Evolutionary conservation across 1,139 yeast genomes (phyloP).

Genomic region (Pichia norvegensis): DNA sequence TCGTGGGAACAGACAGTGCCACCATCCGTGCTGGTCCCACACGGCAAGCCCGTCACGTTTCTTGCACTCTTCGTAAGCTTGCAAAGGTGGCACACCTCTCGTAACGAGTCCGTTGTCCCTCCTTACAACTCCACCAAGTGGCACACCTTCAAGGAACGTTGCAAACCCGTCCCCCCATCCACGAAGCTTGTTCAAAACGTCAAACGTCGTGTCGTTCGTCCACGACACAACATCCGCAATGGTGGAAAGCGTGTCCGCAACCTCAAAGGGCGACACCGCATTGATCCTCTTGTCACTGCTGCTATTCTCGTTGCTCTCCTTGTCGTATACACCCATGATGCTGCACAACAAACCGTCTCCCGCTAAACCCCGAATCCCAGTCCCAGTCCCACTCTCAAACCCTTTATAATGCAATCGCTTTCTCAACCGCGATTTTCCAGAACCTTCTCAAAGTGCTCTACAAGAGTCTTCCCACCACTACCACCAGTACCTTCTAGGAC

Average conservation of each 20-base stretch:
- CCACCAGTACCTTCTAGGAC: constrained; percentile 41
- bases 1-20: constrained; percentile 82
- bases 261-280: constrained; percentile 2
- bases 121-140: constrained; percentile 5
- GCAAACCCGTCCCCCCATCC: constrained; percentile 10
- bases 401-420: too few species aligned
- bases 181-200: constrained; percentile 18
- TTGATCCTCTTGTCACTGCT: constrained; percentile 4
- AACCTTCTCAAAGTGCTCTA: background rate
- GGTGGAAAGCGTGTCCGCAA: background rate
- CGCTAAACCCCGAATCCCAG: too few species aligned
- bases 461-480: too few species aligned
- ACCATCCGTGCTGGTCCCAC: constrained; percentile 75
- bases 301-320: background rate
- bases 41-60: constrained; percentile 58
- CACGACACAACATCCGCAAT: constrained; percentile 11
- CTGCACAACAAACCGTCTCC: too few species aligned
- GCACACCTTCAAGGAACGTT: constrained; percentile 4
- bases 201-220: constrained; percentile 20
- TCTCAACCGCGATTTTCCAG: background rate
- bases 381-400: too few species aligned
- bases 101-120: constrained; percentile 42
- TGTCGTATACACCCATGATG: constrained; percentile 10
- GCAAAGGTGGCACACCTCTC: constrained; percentile 53
- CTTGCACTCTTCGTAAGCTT: constrained; percentile 55